phyloP scores from a whole-genome alignment of 441 rosid species.

The Populus hybrid region DNA sequence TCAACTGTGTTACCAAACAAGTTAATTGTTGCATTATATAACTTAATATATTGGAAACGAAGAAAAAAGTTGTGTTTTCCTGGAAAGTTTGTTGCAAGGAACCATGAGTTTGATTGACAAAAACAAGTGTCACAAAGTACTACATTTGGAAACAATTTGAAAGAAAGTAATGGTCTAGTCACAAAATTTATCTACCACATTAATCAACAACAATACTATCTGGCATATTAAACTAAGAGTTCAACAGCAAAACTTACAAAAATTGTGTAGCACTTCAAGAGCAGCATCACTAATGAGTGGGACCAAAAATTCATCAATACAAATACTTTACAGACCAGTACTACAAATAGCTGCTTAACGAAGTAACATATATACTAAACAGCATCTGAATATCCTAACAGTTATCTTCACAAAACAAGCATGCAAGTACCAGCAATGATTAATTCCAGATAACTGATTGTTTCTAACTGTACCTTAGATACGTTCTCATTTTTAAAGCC shows the following conservation, averaged over 20 bases:
- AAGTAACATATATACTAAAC: neutral
- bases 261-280: neutral
- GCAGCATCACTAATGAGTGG: neutral
- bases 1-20: neutral
- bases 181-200: neutral
- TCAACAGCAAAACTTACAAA: neutral
- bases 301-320: neutral
- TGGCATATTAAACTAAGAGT: neutral
- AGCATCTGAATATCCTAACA: neutral
- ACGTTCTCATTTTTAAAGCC: constrained; percentile 97
- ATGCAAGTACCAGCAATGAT: neutral
- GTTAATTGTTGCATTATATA: neutral
- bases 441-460: neutral
- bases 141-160: neutral
- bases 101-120: neutral
- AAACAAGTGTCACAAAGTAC: neutral
- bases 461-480: constrained; percentile 55
- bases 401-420: constrained; percentile 1
- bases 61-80: neutral
- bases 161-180: neutral
- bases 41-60: neutral
- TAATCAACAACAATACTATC: neutral
- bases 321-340: neutral
- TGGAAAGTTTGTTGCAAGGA: neutral
- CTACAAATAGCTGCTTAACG: neutral